A percentile compares a stretch with the other conserved stretches of the same genome.
Conservation (phyloP, 2,329 filamentous ascomycete genomes). For the Torrubiella hemipterigena region DNA sequence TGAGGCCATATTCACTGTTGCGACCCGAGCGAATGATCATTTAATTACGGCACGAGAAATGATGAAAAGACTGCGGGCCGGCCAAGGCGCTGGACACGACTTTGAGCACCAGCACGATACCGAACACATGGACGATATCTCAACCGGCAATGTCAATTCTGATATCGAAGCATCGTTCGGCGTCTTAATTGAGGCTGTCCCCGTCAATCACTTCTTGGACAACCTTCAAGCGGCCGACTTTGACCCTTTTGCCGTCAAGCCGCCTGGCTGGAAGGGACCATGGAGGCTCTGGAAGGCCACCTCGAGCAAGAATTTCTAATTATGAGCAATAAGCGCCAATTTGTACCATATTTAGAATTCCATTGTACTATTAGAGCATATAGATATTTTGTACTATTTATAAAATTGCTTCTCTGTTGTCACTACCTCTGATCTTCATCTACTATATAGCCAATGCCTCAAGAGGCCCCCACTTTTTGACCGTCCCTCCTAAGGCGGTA, state of each 20-base stretch:
- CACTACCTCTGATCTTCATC: too few species aligned
- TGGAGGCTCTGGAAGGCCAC: slow-evolving; percentile 55
- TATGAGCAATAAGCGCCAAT: too few species aligned
- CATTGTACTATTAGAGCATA: too few species aligned
- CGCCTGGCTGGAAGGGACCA: slow-evolving; percentile 65
- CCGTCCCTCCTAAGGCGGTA: too few species aligned
- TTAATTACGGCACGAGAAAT: slow-evolving; percentile 89
- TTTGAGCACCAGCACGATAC: slow-evolving; percentile 80
- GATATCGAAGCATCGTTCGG: slow-evolving; percentile 56
- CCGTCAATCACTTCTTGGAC: slow-evolving; percentile 67
- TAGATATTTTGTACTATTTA: too few species aligned
- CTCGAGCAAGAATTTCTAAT: slow-evolving; percentile 34
- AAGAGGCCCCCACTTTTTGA: too few species aligned
- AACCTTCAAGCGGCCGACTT: slow-evolving; percentile 73
- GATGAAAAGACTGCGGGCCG: slow-evolving; percentile 66
- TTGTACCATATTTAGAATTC: slow-evolving; percentile 25
- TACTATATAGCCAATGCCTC: too few species aligned
- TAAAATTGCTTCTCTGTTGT: too few species aligned
- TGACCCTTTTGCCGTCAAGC: slow-evolving; percentile 59
- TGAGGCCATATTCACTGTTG: slow-evolving; percentile 85
- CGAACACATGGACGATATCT: slow-evolving; percentile 41
- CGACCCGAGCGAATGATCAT: slow-evolving; percentile 90
- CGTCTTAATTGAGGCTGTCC: slow-evolving; percentile 67
- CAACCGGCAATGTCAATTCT: slow-evolving; percentile 22
- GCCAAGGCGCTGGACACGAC: slow-evolving; percentile 66